These are phyloP conservation scores for Aquilaria malaccensis DNA, from an alignment of 345 rosid genomes.

Conservation along the genomic window DNA sequence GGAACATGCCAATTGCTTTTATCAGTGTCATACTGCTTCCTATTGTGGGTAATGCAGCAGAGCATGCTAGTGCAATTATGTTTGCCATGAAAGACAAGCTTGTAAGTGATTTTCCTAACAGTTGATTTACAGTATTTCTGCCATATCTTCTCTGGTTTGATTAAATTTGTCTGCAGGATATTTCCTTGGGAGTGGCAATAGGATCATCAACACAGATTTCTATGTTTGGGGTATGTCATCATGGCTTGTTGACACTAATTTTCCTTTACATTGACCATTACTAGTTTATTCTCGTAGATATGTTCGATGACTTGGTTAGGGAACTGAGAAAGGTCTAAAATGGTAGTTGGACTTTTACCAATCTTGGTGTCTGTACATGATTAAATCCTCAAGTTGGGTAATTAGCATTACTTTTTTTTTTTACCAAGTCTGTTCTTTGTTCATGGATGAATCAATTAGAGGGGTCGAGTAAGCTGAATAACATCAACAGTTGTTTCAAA, in stretches of 20 bases:
- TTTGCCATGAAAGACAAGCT: conserved; percentile 96
- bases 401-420: too few species aligned
- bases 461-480: too few species aligned
- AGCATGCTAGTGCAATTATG: conserved; percentile 88
- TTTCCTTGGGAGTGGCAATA: conserved; percentile 90
- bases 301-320: too few species aligned
- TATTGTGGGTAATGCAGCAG: conserved; percentile 91
- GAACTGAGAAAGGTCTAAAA: too few species aligned
- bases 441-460: too few species aligned
- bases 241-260: background rate
- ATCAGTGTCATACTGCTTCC: conserved; percentile 91
- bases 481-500: too few species aligned
- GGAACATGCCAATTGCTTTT: conserved; percentile 73
- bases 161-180: conserved; percentile 46
- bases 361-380: too few species aligned
- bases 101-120: conserved; percentile 29
- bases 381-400: too few species aligned
- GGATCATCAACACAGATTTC: conserved; percentile 95
- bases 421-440: too few species aligned
- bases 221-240: conserved; percentile 73
- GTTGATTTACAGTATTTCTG: background rate
- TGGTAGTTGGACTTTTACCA: too few species aligned
- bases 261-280: background rate
- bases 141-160: background rate
- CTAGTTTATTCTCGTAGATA: too few species aligned